Base-by-base conservation (phyloP, 176 grass and related monocot species). In the Ananas comosus region DNA sequence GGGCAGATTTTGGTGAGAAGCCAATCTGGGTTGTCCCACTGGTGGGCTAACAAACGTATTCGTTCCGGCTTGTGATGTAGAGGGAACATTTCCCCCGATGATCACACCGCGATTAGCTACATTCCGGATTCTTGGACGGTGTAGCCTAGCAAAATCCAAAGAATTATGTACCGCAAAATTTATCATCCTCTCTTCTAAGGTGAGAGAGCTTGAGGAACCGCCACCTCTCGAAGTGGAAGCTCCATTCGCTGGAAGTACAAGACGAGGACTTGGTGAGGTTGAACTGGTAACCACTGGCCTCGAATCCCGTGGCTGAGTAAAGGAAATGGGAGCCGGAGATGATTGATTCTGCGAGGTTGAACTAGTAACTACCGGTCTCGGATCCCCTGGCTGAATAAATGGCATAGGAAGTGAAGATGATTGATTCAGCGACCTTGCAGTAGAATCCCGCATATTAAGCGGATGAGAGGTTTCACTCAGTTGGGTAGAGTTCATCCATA, bases 321-420 rank as follows among this genome's bases (percentile, higher is more conserved):
- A 77, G 77, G 81, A 21, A n/a, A 64, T 74, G 33, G 74, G 79
- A 64, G 63, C 63, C 17, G 63, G 63, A 82, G 81, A 63, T 10
- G 78, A 17, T 24, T 80, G 89, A 72, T 69, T 77, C 14, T 71
- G 77, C 63, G 68, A 72, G 59, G 70, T 78, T 85, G 1, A 74
- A 57, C 66, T 83, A 68, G 72, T 68, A 64, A 80, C 68, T 48
- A 82, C 13, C 12, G 79, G 78, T 76, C 83, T 77, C 64, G 74
- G 69, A 51, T 71, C 88, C 49, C 65, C 79, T 7, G 76, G 53
- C 49, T 82, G 81, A 82, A 85, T 85, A 84, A 82, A 77, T 80
- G 81, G n/a, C 11, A 64, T 74, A 50, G 74, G 79, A 64, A 64
- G 66, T 27, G 66, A 67, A 82, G 81, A 66, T 10, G 78, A 17